Evolutionary conservation across 1,284 basidiomycete genomes (phyloP).

Genomic region (Agaricales sp.): DNA sequence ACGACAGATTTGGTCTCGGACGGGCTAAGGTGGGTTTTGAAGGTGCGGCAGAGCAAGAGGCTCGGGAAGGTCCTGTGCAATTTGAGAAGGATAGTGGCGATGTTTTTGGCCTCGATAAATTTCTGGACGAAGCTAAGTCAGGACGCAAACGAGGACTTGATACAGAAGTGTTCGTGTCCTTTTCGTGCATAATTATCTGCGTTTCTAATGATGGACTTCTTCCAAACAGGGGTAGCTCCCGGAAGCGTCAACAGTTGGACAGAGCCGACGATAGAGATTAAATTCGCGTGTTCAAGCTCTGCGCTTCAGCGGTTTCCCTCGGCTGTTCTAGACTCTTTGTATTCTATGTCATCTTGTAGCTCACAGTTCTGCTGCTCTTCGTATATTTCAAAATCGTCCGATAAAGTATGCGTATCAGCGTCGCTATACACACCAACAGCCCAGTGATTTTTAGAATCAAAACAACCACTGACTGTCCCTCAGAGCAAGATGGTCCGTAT

Average conservation of each 20-base stretch:
- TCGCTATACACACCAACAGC: too few relatives aligned
- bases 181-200: slow-evolving; percentile 4
- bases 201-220: slow-evolving; percentile 1
- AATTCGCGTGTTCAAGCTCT: too few relatives aligned
- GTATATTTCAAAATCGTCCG: too few relatives aligned
- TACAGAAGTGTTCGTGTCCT: slow-evolving; percentile 50
- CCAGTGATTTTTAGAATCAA: too few relatives aligned
- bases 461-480: too few relatives aligned
- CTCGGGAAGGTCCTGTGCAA: slow-evolving; percentile 91
- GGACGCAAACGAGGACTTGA: slow-evolving; percentile 87
- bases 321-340: too few relatives aligned
- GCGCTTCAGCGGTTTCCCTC: too few relatives aligned
- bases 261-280: slow-evolving; percentile 49
- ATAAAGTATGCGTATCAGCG: too few relatives aligned
- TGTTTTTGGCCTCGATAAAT: slow-evolving; percentile 97
- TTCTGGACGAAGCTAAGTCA: slow-evolving; percentile 93
- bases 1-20: slow-evolving; percentile 93
- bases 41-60: slow-evolving; percentile 75
- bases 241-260: slow-evolving; percentile 68
- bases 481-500: too few relatives aligned
- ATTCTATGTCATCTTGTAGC: too few relatives aligned
- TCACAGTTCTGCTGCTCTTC: too few relatives aligned
- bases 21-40: slow-evolving; percentile 81
- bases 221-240: slow-evolving; percentile 39
- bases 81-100: slow-evolving; percentile 97